phyloP scores from a whole-genome alignment of 2,329 filamentous ascomycete genomes.

The Neurospora crassa region DNA sequence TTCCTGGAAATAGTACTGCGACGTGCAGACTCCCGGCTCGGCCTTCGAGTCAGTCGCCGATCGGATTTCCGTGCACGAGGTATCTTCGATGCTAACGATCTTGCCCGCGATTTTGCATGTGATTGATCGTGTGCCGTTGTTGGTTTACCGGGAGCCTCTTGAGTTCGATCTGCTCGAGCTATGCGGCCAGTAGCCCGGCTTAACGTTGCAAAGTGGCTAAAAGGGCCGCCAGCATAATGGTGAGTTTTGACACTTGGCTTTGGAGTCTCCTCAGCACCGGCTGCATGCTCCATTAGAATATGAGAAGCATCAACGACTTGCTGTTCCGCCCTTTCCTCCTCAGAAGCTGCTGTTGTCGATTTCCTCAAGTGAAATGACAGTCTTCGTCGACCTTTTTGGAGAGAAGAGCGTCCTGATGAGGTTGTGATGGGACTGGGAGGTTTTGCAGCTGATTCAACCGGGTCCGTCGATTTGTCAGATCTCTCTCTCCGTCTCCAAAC shows the following conservation, averaged over 20 bases:
- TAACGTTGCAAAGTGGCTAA: neutral
- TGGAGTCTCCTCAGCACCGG: neutral
- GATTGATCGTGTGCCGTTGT: neutral
- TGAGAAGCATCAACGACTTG: neutral
- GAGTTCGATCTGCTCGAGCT: neutral
- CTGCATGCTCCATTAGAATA: neutral
- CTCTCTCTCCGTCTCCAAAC: conserved; percentile 9
- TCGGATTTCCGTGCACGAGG: neutral
- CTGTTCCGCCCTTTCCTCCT: neutral
- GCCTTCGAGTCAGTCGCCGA: neutral
- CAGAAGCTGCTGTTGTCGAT: neutral
- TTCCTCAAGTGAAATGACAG: neutral
- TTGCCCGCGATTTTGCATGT: neutral
- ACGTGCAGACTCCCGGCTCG: neutral
- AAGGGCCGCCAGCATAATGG: neutral
- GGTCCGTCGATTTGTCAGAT: conserved; percentile 1
- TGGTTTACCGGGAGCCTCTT: neutral
- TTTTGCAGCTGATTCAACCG: neutral
- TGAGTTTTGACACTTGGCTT: neutral
- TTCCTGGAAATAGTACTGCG: neutral
- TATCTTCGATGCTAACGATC: neutral
- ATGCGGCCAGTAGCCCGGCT: neutral
- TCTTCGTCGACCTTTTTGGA: neutral
- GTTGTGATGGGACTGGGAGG: neutral
- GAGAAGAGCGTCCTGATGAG: neutral